These are phyloP conservation scores for Euphorbia lathyris DNA, from an alignment of 345 rosid genomes.

Conservation along the genomic window DNA sequence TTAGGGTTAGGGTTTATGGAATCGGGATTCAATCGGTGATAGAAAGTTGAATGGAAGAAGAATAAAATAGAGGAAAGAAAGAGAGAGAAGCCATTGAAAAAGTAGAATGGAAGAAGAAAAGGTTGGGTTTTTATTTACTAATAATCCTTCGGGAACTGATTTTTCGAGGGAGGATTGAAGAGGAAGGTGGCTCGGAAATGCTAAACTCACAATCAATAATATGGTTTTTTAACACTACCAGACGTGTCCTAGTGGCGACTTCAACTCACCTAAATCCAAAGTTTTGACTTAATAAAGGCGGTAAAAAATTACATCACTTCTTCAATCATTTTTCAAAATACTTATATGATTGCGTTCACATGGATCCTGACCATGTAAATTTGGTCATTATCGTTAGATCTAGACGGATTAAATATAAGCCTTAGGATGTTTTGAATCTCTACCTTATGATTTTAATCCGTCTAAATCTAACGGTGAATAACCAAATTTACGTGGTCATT, in stretches of 20 bases:
- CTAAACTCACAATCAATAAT: background rate
- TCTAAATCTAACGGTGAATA: too few species aligned
- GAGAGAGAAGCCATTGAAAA: constrained; percentile 8
- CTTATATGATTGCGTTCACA: too few species aligned
- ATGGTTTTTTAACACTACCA: background rate
- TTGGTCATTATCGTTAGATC: too few species aligned
- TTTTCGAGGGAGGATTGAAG: constrained; percentile 1
- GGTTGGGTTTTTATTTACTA: background rate
- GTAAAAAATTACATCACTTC: too few species aligned
- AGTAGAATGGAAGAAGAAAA: background rate
- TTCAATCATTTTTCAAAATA: too few species aligned
- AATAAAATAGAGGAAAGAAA: background rate
- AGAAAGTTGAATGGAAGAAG: too few species aligned
- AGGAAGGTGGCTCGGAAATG: background rate
- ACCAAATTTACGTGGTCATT: too few species aligned
- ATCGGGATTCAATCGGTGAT: background rate
- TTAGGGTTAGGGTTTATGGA: constrained; percentile 2
- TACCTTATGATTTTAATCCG: too few species aligned
- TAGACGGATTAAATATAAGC: too few species aligned
- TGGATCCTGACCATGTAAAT: too few species aligned
- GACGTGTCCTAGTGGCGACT: background rate
- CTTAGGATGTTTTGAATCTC: too few species aligned
- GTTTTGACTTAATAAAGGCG: too few species aligned
- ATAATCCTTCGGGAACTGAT: background rate
- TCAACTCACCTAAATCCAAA: background rate